Evolutionary conservation across 1,284 basidiomycete species (phyloP).

Genomic region (Fistulinella cinereoalba): DNA sequence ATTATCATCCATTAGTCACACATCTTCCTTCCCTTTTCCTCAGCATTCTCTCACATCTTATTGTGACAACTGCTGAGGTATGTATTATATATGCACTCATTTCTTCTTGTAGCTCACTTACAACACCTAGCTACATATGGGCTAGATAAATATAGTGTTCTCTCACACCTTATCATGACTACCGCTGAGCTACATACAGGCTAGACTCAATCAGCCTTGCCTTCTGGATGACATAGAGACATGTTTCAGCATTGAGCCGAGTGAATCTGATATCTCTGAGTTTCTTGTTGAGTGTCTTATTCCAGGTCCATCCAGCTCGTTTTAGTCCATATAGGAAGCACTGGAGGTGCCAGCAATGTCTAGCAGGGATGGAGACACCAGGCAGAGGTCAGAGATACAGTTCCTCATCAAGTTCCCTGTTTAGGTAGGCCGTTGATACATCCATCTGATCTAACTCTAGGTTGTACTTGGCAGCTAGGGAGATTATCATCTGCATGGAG

Average conservation of each 20-base stretch:
- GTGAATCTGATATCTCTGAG: not conserved
- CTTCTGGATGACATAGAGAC: not conserved
- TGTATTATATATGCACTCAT: too few species aligned
- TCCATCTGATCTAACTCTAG: not conserved
- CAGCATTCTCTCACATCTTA: too few species aligned
- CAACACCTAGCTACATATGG: too few species aligned
- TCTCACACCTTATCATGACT: too few species aligned
- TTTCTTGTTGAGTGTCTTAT: not conserved
- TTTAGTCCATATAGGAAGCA: not conserved
- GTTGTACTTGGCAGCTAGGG: slow-evolving; percentile 22
- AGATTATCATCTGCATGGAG: not conserved
- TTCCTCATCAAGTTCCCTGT: not conserved
- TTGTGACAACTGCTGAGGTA: too few species aligned
- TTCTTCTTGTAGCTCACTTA: too few species aligned
- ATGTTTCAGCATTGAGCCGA: not conserved
- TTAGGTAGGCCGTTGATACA: not conserved
- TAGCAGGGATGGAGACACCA: not conserved
- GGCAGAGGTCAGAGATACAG: not conserved
- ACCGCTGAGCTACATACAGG: too few species aligned
- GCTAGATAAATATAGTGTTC: too few species aligned
- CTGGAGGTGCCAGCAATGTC: not conserved
- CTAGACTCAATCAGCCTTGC: too few species aligned
- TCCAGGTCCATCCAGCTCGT: not conserved
- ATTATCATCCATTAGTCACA: too few species aligned
- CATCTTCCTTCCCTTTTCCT: too few species aligned